phyloP scores from a whole-genome alignment of 164 flowering plant genomes.

The Amborella trichopoda region DNA sequence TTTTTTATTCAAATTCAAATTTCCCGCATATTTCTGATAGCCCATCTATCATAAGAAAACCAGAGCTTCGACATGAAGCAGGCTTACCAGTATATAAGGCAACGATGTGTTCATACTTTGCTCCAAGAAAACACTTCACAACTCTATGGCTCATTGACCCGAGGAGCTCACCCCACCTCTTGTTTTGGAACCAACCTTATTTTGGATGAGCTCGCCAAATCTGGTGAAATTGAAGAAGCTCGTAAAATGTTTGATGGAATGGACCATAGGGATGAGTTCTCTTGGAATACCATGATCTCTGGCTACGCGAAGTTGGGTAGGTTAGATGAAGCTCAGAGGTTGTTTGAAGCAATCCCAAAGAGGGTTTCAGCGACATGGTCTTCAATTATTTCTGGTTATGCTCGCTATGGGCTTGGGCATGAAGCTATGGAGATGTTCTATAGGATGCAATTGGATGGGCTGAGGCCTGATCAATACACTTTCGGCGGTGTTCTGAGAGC shows the following conservation, averaged over 20 bases:
- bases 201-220: conserved; percentile 23
- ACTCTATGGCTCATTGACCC: no score
- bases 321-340: conserved; percentile 38
- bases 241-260: conserved; percentile 64
- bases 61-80: no score
- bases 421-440: conserved; percentile 46
- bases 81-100: no score
- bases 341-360: conserved; percentile 34
- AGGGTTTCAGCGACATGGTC: conserved; percentile 61
- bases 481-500: conserved; percentile 55
- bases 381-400: conserved; percentile 63
- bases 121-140: no score
- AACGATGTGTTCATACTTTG: no score
- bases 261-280: conserved; percentile 49
- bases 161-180: not conserved
- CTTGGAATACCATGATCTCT: conserved; percentile 73
- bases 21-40: no score
- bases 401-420: conserved; percentile 25
- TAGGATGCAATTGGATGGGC: conserved; percentile 64
- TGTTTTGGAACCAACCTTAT: conserved; percentile 12
- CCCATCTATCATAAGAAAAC: no score
- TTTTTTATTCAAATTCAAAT: no score
- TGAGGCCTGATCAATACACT: conserved; percentile 45
- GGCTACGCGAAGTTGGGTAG: conserved; percentile 52
- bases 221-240: conserved; percentile 55